Base-by-base conservation (phyloP, 305 asterid genomes). In the Caryopteris hybrid region DNA sequence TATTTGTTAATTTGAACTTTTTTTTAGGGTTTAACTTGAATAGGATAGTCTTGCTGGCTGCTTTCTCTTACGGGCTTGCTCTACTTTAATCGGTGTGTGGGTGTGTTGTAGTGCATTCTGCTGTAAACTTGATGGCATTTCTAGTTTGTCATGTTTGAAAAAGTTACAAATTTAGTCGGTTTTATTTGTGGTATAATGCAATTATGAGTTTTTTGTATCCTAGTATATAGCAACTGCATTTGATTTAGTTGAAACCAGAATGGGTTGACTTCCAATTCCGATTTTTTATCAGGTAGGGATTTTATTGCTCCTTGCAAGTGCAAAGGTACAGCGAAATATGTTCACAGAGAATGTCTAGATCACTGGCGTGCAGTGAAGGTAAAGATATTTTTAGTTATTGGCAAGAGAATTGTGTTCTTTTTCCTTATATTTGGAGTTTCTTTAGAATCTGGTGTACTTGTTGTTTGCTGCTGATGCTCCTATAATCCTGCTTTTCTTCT, bases 221-320 rank as follows among this genome's bases (percentile, higher is more conserved):
- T 9, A 36, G 23, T 17, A 0, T 56, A 14, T 67, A 21, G 46
- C 60, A 17, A 12, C 27, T 12, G 23, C 50, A 13, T 59, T 46
- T 74, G 36, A 54, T 59, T 8, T 54, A 25, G 39, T 39, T 29
- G 6, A 38, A 58, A 45, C 43, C 10, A 36, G 46, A 59, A 54
- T 66, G 66, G 59, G 47, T 42, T 69, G 29, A 54, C 14, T 59
- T 20, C 41, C 12, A 21, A 29, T 50, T 68, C 17, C 14, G 47
- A 60, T 46, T 75, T 57, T 53, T 72, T 65, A 69, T 60, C 79
- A 81, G 83, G 79, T 75, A 88, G 95, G 82, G 94, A 88, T 80
- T 91, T 91, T 74, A 91, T 91, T 75, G 96, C 96, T 77, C 97
- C 97, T 70, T 93, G 91, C 83, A 87, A 80, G 75, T 90, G 97